These are phyloP conservation scores for Cladosporium cucumerinum DNA, from an alignment of 2,329 filamentous ascomycete genomes.

Conservation along the genomic window DNA sequence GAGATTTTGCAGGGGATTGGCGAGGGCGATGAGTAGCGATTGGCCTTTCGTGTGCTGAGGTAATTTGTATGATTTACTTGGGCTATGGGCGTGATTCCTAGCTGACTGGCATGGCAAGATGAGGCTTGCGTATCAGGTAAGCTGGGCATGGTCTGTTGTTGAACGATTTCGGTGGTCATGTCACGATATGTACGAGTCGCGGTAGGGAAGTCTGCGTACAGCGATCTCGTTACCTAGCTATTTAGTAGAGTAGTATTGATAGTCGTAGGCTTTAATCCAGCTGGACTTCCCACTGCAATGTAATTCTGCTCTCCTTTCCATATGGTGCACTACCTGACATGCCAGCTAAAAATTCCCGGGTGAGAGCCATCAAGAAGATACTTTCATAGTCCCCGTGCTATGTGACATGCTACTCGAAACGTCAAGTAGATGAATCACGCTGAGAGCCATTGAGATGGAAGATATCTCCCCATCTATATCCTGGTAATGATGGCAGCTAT, in stretches of 20 bases:
- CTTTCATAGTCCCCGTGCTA: neutral
- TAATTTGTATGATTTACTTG: neutral
- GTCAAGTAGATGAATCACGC: neutral
- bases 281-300: no score
- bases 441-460: neutral
- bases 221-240: neutral
- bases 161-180: neutral
- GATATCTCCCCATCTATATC: neutral
- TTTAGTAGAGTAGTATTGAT: neutral
- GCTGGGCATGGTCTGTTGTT: no score
- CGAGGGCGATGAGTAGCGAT: conserved; percentile 38
- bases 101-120: neutral
- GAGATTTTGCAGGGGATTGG: conserved; percentile 46
- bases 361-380: neutral
- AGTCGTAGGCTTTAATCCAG: neutral
- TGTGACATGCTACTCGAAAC: neutral
- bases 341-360: no score
- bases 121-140: no score
- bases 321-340: no score
- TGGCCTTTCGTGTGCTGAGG: no score
- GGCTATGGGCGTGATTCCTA: no score
- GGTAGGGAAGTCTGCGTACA: neutral
- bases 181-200: neutral
- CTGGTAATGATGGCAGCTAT: neutral
- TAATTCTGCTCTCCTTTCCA: no score